A percentile compares a stretch with the other conserved stretches of the same genome.
Conservation (phyloP, 2,329 filamentous ascomycete species). For the Atkinsonella texensis region DNA sequence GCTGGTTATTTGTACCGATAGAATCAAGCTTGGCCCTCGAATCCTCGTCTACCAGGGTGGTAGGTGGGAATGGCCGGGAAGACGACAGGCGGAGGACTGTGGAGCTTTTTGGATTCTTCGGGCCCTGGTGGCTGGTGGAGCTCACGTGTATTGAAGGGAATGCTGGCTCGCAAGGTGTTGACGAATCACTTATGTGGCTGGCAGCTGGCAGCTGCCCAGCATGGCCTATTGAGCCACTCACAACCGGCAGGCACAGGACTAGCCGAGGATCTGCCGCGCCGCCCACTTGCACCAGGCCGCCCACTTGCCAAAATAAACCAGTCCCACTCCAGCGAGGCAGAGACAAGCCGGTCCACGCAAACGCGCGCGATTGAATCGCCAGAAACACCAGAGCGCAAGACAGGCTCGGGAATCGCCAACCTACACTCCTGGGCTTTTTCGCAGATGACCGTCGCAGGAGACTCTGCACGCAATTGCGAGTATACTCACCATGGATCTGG, state of each 20-base stretch:
- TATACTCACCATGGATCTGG: constrained; percentile 9
- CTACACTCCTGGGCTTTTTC: constrained; percentile 2
- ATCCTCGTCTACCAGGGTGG: background rate
- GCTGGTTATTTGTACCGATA: background rate
- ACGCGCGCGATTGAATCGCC: constrained; percentile 7
- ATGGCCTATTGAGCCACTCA: too few species aligned
- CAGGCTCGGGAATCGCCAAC: background rate
- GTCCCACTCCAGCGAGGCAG: constrained; percentile 2
- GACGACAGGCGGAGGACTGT: background rate
- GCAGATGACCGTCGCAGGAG: constrained; percentile 11
- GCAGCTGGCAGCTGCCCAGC: too few species aligned
- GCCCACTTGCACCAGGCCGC: background rate
- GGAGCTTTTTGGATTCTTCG: background rate
- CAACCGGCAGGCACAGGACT: background rate
- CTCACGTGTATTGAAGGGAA: too few species aligned
- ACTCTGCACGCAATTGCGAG: constrained; percentile 7
- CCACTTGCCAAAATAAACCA: constrained; percentile 7
- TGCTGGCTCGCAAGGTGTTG: too few species aligned
- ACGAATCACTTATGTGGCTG: too few species aligned
- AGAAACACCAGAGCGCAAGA: constrained; percentile 6
- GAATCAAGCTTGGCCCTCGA: background rate
- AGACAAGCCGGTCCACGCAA: constrained; percentile 4
- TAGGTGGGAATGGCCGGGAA: constrained; percentile 1
- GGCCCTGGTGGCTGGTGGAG: background rate
- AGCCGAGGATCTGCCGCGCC: background rate